Evolutionary conservation across 169 alveolate genomes (phyloP).

Genomic region (Amoebophrya sp.): DNA sequence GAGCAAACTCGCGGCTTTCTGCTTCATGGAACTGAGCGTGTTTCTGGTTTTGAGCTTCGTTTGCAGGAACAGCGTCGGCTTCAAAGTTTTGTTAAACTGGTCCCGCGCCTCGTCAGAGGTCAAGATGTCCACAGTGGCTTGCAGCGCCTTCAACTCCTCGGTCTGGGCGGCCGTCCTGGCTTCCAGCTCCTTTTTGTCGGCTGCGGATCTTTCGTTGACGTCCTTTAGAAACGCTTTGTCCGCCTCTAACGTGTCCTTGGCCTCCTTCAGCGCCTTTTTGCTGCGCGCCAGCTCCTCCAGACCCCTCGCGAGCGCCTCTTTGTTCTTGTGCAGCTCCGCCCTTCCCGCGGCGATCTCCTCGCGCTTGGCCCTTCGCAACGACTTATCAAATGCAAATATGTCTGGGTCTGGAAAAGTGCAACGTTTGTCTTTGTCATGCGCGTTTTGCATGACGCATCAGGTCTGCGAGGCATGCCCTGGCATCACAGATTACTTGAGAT

Average conservation of each 20-base stretch:
- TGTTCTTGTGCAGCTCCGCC: not conserved
- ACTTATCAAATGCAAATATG: too few species aligned
- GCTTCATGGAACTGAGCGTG: not conserved
- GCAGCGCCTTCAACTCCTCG: slow-evolving; percentile 22
- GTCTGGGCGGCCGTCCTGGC: not conserved
- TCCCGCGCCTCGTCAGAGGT: not conserved
- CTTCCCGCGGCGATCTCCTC: not conserved
- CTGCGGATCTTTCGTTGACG: not conserved
- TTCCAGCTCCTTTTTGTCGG: slow-evolving; percentile 1
- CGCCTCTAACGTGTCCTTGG: not conserved
- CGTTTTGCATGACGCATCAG: too few species aligned
- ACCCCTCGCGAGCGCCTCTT: not conserved
- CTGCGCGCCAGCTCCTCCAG: not conserved
- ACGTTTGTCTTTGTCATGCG: too few species aligned
- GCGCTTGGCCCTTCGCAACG: not conserved
- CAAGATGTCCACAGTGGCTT: not conserved
- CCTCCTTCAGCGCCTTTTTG: not conserved
- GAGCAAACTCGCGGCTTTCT: not conserved
- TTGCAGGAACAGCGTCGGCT: not conserved
- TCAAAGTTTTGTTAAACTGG: not conserved
- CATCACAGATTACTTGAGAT: too few species aligned
- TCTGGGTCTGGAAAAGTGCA: too few species aligned
- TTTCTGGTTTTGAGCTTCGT: not conserved
- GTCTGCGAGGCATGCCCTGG: too few species aligned
- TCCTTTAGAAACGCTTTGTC: not conserved